Conservation (phyloP, 768 basidiomycete genomes). For the Leucocoprinus leucothites region DNA sequence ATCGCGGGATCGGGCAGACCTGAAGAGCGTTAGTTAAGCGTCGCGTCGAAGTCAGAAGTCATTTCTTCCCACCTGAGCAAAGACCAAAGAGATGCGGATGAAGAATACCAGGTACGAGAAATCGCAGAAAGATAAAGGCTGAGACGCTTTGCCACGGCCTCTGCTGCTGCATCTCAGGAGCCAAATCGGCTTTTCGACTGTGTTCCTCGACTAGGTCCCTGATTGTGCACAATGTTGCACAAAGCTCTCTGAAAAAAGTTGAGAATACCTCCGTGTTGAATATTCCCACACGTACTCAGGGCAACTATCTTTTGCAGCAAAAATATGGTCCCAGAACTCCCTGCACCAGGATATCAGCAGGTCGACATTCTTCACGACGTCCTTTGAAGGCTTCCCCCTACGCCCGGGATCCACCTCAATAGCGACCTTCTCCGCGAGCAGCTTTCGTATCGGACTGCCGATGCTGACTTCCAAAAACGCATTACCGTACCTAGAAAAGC, state of each 20-base stretch:
- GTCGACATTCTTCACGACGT: conserved; percentile 65
- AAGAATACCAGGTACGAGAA: conserved; percentile 88
- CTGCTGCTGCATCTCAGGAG: conserved; percentile 44
- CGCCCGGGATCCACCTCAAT: conserved; percentile 83
- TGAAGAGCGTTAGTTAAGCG: conserved; percentile 25
- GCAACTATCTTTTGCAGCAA: conserved; percentile 67
- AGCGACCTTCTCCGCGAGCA: conserved; percentile 69
- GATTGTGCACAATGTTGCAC: conserved; percentile 64
- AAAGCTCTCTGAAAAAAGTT: conserved; percentile 57
- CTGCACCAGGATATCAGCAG: conserved; percentile 74
- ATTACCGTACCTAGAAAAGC: conserved; percentile 81
- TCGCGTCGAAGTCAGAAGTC: not conserved
- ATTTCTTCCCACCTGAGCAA: conserved; percentile 55
- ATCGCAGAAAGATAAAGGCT: conserved; percentile 86
- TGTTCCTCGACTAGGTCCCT: conserved; percentile 70
- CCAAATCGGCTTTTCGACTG: conserved; percentile 40
- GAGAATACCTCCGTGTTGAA: not conserved
- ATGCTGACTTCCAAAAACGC: conserved; percentile 79
- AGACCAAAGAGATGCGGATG: conserved; percentile 84
- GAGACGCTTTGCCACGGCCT: conserved; percentile 82
- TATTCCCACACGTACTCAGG: conserved; percentile 53
- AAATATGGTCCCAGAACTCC: conserved; percentile 80
- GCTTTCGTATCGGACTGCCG: conserved; percentile 61
- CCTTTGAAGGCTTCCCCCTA: conserved; percentile 56
- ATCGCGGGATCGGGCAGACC: conserved; percentile 65